phyloP scores from a whole-genome alignment of 768 basidiomycete species.

The Hysterangium stoloniferum region DNA sequence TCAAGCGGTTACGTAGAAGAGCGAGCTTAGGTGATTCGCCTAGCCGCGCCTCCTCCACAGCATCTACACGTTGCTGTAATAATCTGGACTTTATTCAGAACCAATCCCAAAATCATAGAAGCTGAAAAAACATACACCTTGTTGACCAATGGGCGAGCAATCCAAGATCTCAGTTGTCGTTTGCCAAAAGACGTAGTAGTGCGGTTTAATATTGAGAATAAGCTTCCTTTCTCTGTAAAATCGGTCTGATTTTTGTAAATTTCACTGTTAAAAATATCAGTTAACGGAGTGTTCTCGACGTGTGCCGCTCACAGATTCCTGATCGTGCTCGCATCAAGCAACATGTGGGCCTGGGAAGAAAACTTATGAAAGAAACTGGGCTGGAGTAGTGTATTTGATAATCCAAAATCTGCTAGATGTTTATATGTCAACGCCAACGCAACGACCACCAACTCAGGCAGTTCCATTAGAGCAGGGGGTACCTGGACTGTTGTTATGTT shows the following conservation, averaged over 20 bases:
- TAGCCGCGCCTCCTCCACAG: constrained; percentile 72
- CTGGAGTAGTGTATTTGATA: constrained; percentile 73
- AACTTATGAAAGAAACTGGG: constrained; percentile 76
- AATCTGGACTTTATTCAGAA: constrained; percentile 34
- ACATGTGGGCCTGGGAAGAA: constrained; percentile 72
- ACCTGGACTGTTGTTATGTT: constrained; percentile 39
- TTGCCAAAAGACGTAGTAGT: constrained; percentile 88
- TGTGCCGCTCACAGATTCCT: constrained; percentile 51
- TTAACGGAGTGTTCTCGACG: not conserved
- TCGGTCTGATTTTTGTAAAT: constrained; percentile 91
- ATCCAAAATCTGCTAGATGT: constrained; percentile 63
- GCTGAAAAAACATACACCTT: constrained; percentile 37
- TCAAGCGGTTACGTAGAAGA: constrained; percentile 61
- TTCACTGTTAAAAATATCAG: constrained; percentile 38
- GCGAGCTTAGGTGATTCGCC: constrained; percentile 56
- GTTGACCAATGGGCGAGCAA: constrained; percentile 77
- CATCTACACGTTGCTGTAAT: constrained; percentile 70
- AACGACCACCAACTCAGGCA: constrained; percentile 63
- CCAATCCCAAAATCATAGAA: not conserved
- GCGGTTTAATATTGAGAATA: constrained; percentile 80
- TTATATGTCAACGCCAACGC: constrained; percentile 67
- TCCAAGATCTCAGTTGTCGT: constrained; percentile 75
- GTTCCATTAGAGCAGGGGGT: constrained; percentile 52
- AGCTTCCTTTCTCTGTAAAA: constrained; percentile 59
- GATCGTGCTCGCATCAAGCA: constrained; percentile 82